phyloP scores from a whole-genome alignment of 768 basidiomycete genomes.

The Austroboletus eburneus region DNA sequence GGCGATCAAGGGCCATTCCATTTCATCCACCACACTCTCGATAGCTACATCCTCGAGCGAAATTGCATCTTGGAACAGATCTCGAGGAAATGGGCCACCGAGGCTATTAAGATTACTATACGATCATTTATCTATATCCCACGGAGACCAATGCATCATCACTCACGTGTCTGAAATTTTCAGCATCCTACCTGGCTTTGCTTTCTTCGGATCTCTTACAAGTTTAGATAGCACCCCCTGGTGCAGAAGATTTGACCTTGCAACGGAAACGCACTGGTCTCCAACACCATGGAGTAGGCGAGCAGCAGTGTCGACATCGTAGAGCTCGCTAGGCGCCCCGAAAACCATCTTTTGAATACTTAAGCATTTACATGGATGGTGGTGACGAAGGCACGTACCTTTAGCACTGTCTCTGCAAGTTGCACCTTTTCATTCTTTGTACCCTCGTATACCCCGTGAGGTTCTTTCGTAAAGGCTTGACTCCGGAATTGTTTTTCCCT shows the following conservation, averaged over 20 bases:
- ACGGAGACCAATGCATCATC: neutral
- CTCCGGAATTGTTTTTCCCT: conserved; percentile 66
- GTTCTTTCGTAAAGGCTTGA: conserved; percentile 48
- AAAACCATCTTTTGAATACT: conserved; percentile 60
- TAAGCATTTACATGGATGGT: neutral
- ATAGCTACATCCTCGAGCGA: conserved; percentile 54
- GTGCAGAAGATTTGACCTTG: conserved; percentile 55
- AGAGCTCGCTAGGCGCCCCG: conserved; percentile 65
- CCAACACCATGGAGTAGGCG: conserved; percentile 53
- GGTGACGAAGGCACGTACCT: conserved; percentile 40
- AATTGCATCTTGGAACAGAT: conserved; percentile 69
- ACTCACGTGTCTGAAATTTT: conserved; percentile 71
- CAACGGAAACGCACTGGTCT: conserved; percentile 49
- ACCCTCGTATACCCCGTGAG: conserved; percentile 27
- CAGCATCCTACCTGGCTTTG: conserved; percentile 66
- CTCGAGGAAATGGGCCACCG: conserved; percentile 57
- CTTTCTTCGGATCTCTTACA: conserved; percentile 57
- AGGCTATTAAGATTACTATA: conserved; percentile 64
- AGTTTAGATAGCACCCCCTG: conserved; percentile 66
- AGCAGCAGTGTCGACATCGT: conserved; percentile 57
- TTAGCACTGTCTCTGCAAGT: conserved; percentile 66
- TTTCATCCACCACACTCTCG: conserved; percentile 50
- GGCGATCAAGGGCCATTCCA: conserved; percentile 76
- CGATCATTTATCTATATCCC: neutral
- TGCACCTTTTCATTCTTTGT: conserved; percentile 36